Percentiles rank a stretch among this genome's conserved stretches.
Conservation (phyloP, 208 protist genomes). For the Tetramitus jugosus region DNA sequence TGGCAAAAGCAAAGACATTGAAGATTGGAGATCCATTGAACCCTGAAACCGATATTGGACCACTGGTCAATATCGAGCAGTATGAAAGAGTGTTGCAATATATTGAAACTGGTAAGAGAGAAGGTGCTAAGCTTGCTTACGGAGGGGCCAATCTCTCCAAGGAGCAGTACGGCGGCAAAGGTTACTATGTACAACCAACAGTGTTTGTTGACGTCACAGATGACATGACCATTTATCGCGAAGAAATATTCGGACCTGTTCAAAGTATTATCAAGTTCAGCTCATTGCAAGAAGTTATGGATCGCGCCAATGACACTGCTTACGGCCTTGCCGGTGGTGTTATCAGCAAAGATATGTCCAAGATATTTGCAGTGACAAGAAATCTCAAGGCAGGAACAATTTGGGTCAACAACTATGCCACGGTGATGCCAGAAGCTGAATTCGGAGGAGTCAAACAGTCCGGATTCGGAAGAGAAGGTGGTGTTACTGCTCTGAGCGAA, state of each 20-base stretch:
- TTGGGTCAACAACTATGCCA: constrained; percentile 75
- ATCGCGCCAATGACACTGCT: constrained; percentile 56
- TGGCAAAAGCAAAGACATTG: neutral
- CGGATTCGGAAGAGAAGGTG: constrained; percentile 66
- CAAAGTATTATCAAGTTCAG: constrained; percentile 62
- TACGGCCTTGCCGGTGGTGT: constrained; percentile 73
- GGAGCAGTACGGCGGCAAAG: constrained; percentile 30
- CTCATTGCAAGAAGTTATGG: constrained; percentile 57
- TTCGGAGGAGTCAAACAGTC: constrained; percentile 77
- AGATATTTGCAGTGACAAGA: constrained; percentile 47
- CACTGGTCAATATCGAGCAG: constrained; percentile 58
- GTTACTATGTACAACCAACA: constrained; percentile 70
- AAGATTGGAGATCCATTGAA: constrained; percentile 22
- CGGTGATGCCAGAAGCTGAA: constrained; percentile 51
- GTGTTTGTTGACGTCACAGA: constrained; percentile 62
- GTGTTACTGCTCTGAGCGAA: constrained; percentile 49
- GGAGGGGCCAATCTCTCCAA: constrained; percentile 44
- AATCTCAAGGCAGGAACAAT: constrained; percentile 63
- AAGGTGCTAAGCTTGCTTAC: constrained; percentile 56
- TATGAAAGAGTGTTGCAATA: constrained; percentile 57
- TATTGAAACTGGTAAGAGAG: constrained; percentile 60
- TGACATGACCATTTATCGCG: constrained; percentile 58
- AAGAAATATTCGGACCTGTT: constrained; percentile 80
- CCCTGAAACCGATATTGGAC: constrained; percentile 46
- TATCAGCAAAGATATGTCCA: constrained; percentile 57